Base-by-base conservation (phyloP, 1,284 basidiomycete species). In the Cutaneotrichosporon mucoides region DNA sequence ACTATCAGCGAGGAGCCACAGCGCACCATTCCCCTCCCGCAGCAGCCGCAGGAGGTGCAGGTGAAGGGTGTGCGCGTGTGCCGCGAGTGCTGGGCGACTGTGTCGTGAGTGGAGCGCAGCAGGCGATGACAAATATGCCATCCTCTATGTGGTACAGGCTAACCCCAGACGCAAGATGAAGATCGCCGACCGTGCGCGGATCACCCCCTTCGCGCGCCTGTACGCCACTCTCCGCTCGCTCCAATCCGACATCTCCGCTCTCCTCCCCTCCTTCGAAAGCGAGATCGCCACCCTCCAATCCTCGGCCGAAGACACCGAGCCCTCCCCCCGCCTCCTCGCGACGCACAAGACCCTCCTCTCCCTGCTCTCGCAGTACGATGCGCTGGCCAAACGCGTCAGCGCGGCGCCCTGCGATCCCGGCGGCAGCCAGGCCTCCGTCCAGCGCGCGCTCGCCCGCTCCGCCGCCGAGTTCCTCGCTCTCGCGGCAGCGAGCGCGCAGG, bases 301-400 rank as follows among this genome's bases (percentile, higher is more conserved):
- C 16, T 46, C 49, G 6, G 41, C 48, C 24, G 50, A 50, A 24
- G 40, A 41, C 38, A 43, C 55, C n/a, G 49, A 57, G 45, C 47
- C 36, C 15, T 42, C 38, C 16, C 46, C 53, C n/a, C 73, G 91
- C 72, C 87, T 88, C 2, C 81, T 86, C 10, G 81, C 82, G 3
- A 83, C 85, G 0, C 84, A 92, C 59, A 93, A 92, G 71, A 85
- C 86, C 13, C 83, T 97, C 9, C 76, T 96, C 7, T 86, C 89
- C 49, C 84, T 88, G 2, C 92, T 96, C 75, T 83, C 86, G 6
- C 86, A 89, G 59, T 98, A 97, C 76, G 95, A 99, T 69, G 84
- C 85, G 47, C 79, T 97, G 4, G 84, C 92, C 0, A 95, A 94
- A 72, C 86, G 88, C 38, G 90, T 98, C 67, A 84, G 85, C 53